Evolutionary conservation across 371 early-diverging fungal genomes (phyloP), one percentile per base, ranked within the genome.

Genomic region (Nematocida ausubeli): DNA sequence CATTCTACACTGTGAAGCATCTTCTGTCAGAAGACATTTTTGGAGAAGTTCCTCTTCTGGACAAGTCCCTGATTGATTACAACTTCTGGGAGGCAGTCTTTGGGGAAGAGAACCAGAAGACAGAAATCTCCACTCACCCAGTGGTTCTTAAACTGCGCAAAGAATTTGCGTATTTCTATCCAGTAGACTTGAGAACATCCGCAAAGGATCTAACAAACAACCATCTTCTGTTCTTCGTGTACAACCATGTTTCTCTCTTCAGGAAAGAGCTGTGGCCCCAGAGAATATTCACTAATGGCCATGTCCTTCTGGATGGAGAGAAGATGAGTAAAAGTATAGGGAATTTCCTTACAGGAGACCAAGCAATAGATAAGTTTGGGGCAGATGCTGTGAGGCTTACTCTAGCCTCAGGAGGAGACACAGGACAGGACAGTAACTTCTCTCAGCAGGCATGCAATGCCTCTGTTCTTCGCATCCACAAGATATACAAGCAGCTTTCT

Each of bases 251-350:
- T 34, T 95, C 98, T 30, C 85, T 98, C 57, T 99, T 98, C 90
- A 91, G 91, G 54, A 89, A 91, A 84, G 86, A 89, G 51, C 88
- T 90, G 81, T 97, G 96, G 96, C 99, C 99, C 2, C 87, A 85
- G 37, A 89, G 88, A 72, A 88, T 98, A 57, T 93, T 95, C 64
- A 90, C 91, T 80, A 99, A 99, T 87, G 98, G 99, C 44, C 95
- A 97, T 86, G 88, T 97, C 86, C 86, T 96, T 87, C 86, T 98
- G 72, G 96, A 99, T 87, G 87, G 90, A 67, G 92, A 93, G 62
- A 99, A 99, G 89, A 99, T 99, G 99, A 90, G 93, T 83, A 99
- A 99, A 88, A 92, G 92, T 52, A 94, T 94, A n/a, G 98, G 98
- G 57, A 99, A 98, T 89, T 96, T 94, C 83, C 85, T 98, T 88